phyloP scores from a whole-genome alignment of 2,329 filamentous ascomycete species.

The Talaromyces sp. region DNA sequence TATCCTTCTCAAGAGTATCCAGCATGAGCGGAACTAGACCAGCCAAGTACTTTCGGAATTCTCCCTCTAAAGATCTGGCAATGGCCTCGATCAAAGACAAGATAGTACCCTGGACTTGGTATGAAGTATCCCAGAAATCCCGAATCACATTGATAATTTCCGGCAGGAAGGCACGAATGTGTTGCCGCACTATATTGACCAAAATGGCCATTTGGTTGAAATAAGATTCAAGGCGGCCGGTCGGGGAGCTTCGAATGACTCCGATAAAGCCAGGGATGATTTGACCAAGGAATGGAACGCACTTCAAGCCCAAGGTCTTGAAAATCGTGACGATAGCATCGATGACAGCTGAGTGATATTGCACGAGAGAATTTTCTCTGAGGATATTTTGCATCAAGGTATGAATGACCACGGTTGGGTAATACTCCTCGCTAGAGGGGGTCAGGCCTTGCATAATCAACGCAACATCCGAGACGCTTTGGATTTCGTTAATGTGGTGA shows the following conservation, averaged over 20 bases:
- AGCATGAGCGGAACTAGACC: constrained; percentile 91
- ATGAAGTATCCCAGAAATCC: constrained; percentile 84
- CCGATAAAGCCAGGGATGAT: constrained; percentile 92
- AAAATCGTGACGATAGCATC: constrained; percentile 99
- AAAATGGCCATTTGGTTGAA: constrained; percentile 95
- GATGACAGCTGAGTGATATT: constrained; percentile 91
- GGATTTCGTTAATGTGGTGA: constrained; percentile 68
- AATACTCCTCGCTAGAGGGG: constrained; percentile 97
- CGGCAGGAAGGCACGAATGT: constrained; percentile 87
- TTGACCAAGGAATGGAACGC: constrained; percentile 88
- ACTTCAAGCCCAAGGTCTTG: constrained; percentile 91
- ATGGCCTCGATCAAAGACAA: constrained; percentile 91
- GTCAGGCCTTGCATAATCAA: constrained; percentile 97
- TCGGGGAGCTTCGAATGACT: constrained; percentile 81
- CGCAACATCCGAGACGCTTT: constrained; percentile 83
- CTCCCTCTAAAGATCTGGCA: constrained; percentile 87
- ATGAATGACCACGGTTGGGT: constrained; percentile 96
- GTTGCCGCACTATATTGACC: constrained; percentile 92
- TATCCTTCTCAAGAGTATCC: constrained; percentile 85
- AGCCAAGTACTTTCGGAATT: constrained; percentile 96
- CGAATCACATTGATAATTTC: constrained; percentile 84
- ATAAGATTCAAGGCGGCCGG: constrained; percentile 84
- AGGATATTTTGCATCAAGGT: constrained; percentile 84
- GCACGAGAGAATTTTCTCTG: constrained; percentile 83
- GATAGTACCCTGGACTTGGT: constrained; percentile 86